A percentile compares a stretch with the other conserved stretches of the same genome.
These are phyloP conservation scores for Calonectria pseudoturangicola DNA, from an alignment of 2,329 filamentous ascomycete genomes.

Conservation along the genomic window DNA sequence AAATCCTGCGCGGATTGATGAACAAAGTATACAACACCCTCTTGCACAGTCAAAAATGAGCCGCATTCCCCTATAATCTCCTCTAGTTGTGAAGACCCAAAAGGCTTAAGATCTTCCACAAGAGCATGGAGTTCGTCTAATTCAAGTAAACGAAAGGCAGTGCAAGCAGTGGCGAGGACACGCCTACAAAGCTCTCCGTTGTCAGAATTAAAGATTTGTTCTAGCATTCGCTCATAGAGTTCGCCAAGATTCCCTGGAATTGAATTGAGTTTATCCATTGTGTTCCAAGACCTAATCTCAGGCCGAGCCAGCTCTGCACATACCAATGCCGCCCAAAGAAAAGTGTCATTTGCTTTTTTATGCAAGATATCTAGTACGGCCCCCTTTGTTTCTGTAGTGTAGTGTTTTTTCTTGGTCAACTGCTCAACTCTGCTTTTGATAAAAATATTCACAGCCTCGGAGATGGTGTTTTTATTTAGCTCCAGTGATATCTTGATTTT, in stretches of 20 bases:
- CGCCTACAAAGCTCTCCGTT: constrained; percentile 57
- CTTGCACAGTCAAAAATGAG: no score
- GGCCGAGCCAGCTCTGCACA: constrained; percentile 40
- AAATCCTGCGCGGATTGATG: no score
- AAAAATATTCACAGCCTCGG: constrained; percentile 58
- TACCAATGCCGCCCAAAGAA: constrained; percentile 53
- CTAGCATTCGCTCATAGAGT: constrained; percentile 63
- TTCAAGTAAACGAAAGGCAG: constrained; percentile 53
- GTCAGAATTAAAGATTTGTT: constrained; percentile 54
- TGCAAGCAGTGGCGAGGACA: constrained; percentile 58
- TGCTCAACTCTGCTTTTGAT: constrained; percentile 51
- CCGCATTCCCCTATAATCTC: no score
- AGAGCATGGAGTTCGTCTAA: no score
- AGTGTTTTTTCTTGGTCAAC: neutral
- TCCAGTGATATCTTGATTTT: constrained; percentile 59
- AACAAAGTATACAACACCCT: no score
- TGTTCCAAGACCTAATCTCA: neutral
- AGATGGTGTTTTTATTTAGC: constrained; percentile 59
- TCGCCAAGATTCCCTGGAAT: constrained; percentile 60
- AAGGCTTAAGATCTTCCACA: no score
- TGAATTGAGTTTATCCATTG: constrained; percentile 39
- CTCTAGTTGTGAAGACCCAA: no score
- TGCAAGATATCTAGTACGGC: constrained; percentile 46
- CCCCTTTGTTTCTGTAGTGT: constrained; percentile 25
- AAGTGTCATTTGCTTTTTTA: constrained; percentile 60